Evolutionary conservation across 2,329 filamentous ascomycete species (phyloP).

Genomic region (Monosporascus ibericus): DNA sequence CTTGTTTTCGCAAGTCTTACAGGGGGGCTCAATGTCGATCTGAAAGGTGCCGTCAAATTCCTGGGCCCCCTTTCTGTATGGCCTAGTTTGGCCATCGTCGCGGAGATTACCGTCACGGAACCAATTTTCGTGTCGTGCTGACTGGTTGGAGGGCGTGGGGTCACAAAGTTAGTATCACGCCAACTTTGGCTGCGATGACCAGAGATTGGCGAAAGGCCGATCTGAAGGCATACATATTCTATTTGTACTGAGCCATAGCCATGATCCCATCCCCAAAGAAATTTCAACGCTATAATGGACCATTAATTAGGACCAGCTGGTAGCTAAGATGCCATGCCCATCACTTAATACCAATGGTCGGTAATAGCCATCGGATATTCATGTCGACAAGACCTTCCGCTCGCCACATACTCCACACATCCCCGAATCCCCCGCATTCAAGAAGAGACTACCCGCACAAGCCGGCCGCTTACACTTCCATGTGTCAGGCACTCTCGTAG

Average conservation of each 20-base stretch:
- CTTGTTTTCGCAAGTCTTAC: background rate
- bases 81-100: background rate
- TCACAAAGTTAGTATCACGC: background rate
- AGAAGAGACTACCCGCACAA: constrained; percentile 53
- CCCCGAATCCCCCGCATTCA: constrained; percentile 64
- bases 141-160: background rate
- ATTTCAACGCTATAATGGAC: no score
- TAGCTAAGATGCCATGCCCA: no score
- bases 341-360: no score
- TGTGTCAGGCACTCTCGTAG: constrained; percentile 42
- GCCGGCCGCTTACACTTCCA: constrained; percentile 57
- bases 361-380: background rate
- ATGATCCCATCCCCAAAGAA: no score
- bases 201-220: background rate
- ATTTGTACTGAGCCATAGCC: no score
- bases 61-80: background rate
- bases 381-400: constrained; percentile 21
- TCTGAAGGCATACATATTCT: no score
- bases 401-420: constrained; percentile 64
- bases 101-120: background rate
- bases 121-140: background rate
- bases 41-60: background rate
- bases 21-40: background rate
- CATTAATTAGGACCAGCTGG: no score
- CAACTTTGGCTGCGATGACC: background rate